Evolutionary conservation across 179 eudicot genomes (phyloP), one percentile per base, ranked within the genome.

Genomic region (Actinidia arguta): DNA sequence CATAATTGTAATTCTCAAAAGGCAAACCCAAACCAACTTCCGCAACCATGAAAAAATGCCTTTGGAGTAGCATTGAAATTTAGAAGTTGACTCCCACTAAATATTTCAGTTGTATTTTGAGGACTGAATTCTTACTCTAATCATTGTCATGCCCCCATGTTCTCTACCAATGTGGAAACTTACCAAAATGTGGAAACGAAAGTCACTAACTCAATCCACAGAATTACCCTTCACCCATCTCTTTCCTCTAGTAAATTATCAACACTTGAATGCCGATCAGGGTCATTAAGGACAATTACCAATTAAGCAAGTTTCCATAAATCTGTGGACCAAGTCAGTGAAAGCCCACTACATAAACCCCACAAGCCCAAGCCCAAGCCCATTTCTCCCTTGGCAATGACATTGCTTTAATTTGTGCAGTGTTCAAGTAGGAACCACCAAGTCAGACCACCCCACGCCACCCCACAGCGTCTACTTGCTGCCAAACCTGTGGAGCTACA

Each of bases 341-440:
- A 25, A 55, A 18, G 11, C 20, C 47, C 48, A 11, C 16, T 76
- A 76, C 58, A 76, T 76, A 76, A 56, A 76, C 68, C 70, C 80
- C 69, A 46, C 55, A 55, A 46, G 13, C 18, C 56, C 68, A 42
- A n/a, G 22, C 39, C 42, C 67, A 61, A 6, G 31, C 48, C 17
- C 72, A 66, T 36, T 36, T 67, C 14, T n/a, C n/a, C n/a, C n/a
- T n/a, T n/a, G n/a, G n/a, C n/a, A n/a, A n/a, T n/a, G n/a, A n/a
- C n/a, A n/a, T n/a, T n/a, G n/a, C n/a, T n/a, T n/a, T 72, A 18
- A 48, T 11, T 52, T 74, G 51, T 36, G 14, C 48, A 81, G 83
- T 81, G 42, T 81, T 81, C 78, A 81, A 73, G 31, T 81, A 58
- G n/a, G n/a, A n/a, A n/a, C n/a, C n/a, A n/a, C n/a, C n/a, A n/a